Evolutionary conservation across 2,329 filamentous ascomycete species (phyloP).

Genomic region (Penicillium sp.): DNA sequence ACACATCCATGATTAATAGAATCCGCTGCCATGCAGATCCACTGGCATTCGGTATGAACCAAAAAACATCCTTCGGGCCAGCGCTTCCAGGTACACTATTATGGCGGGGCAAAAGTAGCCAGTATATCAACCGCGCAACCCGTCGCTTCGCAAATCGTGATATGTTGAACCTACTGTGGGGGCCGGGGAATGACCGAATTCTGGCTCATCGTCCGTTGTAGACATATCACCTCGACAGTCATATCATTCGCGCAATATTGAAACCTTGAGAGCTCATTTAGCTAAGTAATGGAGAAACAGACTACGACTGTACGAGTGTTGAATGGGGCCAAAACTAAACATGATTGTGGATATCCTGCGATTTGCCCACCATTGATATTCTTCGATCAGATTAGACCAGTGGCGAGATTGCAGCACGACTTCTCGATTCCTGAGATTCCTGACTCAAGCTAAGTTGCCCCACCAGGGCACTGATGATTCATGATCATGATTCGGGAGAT

Average conservation of each 20-base stretch:
- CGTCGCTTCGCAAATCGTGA: background rate
- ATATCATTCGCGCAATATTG: background rate
- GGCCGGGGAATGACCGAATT: background rate
- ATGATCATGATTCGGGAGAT: background rate
- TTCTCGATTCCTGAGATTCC: slow-evolving; percentile 3
- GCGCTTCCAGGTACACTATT: background rate
- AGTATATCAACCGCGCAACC: background rate
- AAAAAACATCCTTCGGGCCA: background rate
- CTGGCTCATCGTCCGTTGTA: background rate
- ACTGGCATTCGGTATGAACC: background rate
- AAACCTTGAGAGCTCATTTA: background rate
- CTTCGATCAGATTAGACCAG: background rate
- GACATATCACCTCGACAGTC: background rate
- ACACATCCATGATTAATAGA: background rate
- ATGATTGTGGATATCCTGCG: background rate
- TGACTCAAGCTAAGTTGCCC: slow-evolving; percentile 14
- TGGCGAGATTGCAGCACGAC: background rate
- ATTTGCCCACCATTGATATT: background rate
- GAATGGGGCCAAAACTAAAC: too few relatives aligned
- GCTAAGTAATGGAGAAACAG: too few relatives aligned
- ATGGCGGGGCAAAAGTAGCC: background rate
- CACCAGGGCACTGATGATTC: slow-evolving; percentile 10
- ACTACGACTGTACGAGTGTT: background rate
- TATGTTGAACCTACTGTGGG: background rate
- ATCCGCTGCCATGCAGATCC: background rate